Conservation (phyloP, 768 basidiomycete genomes). For the Naematelia aurantialba region DNA sequence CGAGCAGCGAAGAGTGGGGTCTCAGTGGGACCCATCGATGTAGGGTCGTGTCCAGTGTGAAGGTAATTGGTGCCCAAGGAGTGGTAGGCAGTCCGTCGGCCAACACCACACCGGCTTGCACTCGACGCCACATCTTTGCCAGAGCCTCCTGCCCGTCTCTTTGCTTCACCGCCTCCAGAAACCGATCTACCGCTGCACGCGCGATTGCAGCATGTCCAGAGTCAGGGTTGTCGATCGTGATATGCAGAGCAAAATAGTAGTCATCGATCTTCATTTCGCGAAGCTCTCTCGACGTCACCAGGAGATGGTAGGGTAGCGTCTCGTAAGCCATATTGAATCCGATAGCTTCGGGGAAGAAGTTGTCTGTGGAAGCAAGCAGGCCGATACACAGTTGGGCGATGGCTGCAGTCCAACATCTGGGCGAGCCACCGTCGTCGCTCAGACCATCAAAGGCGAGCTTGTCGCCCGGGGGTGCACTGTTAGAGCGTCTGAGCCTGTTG, state of each 20-base stretch:
- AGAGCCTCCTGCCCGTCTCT: conserved; percentile 27
- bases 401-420: conserved; percentile 43
- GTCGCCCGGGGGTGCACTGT: conserved; percentile 15
- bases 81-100: conserved; percentile 43
- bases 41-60: conserved; percentile 5
- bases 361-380: conserved; percentile 25
- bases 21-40: not conserved
- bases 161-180: conserved; percentile 29
- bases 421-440: conserved; percentile 27
- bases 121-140: conserved; percentile 30
- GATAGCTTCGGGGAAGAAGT: conserved; percentile 44
- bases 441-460: conserved; percentile 34
- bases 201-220: conserved; percentile 43
- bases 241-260: conserved; percentile 44
- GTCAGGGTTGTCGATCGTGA: conserved; percentile 45
- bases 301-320: conserved; percentile 41
- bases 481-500: conserved; percentile 18
- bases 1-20: conserved; percentile 2
- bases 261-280: conserved; percentile 41
- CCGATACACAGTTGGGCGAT: conserved; percentile 45
- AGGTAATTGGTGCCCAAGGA: conserved; percentile 29
- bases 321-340: conserved; percentile 49
- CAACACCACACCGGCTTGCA: conserved; percentile 35
- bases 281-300: conserved; percentile 39
- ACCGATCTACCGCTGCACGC: conserved; percentile 34